Percentiles rank a stretch among this genome's conserved stretches.
These are phyloP conservation scores for Aphanomyces stellatus DNA, from an alignment of 352 stramenopile genomes.

Conservation along the genomic window DNA sequence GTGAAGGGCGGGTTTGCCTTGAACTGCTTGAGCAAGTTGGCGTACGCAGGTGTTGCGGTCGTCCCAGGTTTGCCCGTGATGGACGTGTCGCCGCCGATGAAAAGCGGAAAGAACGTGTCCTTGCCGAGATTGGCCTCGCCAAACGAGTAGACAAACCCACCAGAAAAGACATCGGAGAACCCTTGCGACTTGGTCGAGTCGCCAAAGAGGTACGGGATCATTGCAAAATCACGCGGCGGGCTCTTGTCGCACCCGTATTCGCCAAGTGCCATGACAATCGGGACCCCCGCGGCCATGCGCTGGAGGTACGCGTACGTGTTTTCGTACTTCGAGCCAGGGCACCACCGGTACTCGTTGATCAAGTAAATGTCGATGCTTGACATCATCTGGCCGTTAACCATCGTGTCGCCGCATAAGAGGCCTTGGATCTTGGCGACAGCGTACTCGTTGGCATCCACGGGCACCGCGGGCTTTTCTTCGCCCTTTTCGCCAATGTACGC, in stretches of 20 bases:
- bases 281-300: constrained; percentile 59
- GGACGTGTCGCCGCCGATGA: constrained; percentile 36
- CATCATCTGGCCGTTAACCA: constrained; percentile 69
- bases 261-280: constrained; percentile 70
- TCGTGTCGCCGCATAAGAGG: constrained; percentile 73
- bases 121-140: constrained; percentile 65
- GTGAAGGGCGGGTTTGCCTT: constrained; percentile 28
- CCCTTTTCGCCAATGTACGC: background rate
- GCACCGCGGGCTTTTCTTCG: background rate
- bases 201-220: constrained; percentile 75
- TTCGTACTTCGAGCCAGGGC: constrained; percentile 49
- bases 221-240: constrained; percentile 50
- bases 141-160: constrained; percentile 77
- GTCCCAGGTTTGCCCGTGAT: constrained; percentile 49
- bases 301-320: constrained; percentile 69
- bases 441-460: constrained; percentile 53
- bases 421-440: constrained; percentile 77
- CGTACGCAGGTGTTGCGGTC: constrained; percentile 53
- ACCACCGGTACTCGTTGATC: constrained; percentile 87
- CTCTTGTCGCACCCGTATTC: constrained; percentile 63
- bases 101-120: constrained; percentile 73
- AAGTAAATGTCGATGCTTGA: constrained; percentile 84
- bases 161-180: constrained; percentile 74
- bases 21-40: constrained; percentile 51
- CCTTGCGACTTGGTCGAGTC: constrained; percentile 50